Base-by-base conservation (phyloP, 345 rosid species). In the Atalantia buxifolia region DNA sequence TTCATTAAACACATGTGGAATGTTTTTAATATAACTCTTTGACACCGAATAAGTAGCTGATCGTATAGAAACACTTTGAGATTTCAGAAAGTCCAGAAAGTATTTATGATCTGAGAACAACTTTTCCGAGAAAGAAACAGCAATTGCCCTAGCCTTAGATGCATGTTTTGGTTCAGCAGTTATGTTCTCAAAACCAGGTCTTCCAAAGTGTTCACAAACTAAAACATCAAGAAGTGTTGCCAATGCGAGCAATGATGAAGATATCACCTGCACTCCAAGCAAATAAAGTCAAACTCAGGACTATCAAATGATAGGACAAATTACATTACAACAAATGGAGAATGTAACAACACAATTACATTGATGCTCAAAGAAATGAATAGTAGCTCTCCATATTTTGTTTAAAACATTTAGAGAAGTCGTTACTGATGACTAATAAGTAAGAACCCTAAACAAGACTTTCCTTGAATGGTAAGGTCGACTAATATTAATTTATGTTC, bases 221-320 rank as follows among this genome's bases (percentile, higher is more conserved):
- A 92, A 85, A 78, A 92, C 88, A 88, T 94, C 98, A 81, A 96
- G 86, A 85, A 94, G 88, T 33, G 95, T 87, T 40, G 97, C 97
- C 89, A 96, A 86, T 42, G 95, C 97, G 86, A 91, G 87, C 84
- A 96, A 72, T 35, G 99, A 90, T 24, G 97, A 90, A 33, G 98
- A 88, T 66, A 89, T 85, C 84, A 92, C 97, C 99, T 94, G 88
- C 79, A 84, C 82, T 68, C 71, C 73, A 82, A 61, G 70, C 62
- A 85, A 78, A 79, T 18, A 77, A 42, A 70, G 30, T 80, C 10
- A 38, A 80, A 42, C 68, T 65, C 40, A 53, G 36, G 31, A 75
- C 33, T 21, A 27, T 28, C 55, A 21, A 57, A 50, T 42, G 40
- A 53, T 9, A 76, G 14, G 5, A 57, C 56, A 55, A 7, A 67